Evolutionary conservation across 2,329 filamentous ascomycete species (phyloP), one percentile per base, ranked within the genome.

Genomic region (Colletotrichum acutatum): DNA sequence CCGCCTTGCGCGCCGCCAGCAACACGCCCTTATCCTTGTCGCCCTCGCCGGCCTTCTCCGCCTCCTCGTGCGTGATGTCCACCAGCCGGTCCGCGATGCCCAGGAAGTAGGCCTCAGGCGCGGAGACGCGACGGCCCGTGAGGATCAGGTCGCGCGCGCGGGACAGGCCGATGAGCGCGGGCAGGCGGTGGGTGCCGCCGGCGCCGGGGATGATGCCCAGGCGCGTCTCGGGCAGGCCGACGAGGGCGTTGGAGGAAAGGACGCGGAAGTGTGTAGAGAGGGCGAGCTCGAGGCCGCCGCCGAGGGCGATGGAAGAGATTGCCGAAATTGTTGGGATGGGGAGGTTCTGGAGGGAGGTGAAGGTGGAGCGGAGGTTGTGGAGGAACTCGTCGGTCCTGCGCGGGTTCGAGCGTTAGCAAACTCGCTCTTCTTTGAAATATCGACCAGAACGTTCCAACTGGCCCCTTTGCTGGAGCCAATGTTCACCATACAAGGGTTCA

Each of bases 131-230:
- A n/a, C 97, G 90, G 3, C 97, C 97, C 0, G 96, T 98, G 9
- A 98, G 86, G 64, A 98, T 93, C 78, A 98, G 85, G 82, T 99
- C 96, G 63, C 95, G 89, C n/a, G 97, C 97, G 68, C 95, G 91
- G 30, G 89, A 87, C 28, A 93, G 84, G 5, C 97, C 97, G 76
- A 99, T 92, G 24, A 99, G 84, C 9, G 88, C 89, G 1, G 95
- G 95, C 0, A 99, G 90, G 11, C 97, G 92, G 82, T 95, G 94
- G 1, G 96, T 98, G 73, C 96, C 97, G 56, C 97, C 97, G 2
- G 96, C 97, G 72, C 97, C 97, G 3, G 97, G 97, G 76, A 99
- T 93, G 80, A 99, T 99, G 68, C 93, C 97, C 2, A 99, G 89
- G 2, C 95, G 89, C 1, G 97, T 98, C 82, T 99, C 97, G 1